phyloP scores from a whole-genome alignment of 768 basidiomycete genomes.

The Tricholoma furcatifolium region DNA sequence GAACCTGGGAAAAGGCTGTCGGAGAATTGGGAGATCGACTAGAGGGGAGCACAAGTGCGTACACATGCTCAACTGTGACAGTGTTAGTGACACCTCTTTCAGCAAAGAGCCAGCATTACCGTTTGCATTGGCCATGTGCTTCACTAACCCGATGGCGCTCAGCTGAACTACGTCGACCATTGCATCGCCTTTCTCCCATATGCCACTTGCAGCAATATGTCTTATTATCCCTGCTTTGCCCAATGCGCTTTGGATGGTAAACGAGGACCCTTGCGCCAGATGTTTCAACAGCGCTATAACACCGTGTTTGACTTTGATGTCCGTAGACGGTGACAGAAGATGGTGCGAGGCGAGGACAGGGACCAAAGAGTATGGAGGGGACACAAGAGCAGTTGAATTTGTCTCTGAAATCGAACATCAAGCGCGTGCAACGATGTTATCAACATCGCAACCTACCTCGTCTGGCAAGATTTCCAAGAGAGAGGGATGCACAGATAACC shows the following conservation, averaged over 20 bases:
- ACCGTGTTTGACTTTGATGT: constrained; percentile 88
- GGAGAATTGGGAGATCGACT: constrained; percentile 25
- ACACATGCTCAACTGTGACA: constrained; percentile 41
- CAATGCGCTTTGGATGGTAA: constrained; percentile 51
- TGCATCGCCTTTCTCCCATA: constrained; percentile 74
- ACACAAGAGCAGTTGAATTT: constrained; percentile 59
- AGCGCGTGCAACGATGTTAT: neutral
- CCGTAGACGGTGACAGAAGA: constrained; percentile 53
- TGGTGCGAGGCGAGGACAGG: constrained; percentile 54
- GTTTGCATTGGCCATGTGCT: constrained; percentile 80
- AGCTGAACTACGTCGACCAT: constrained; percentile 87
- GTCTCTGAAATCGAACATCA: constrained; percentile 41
- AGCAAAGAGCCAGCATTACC: constrained; percentile 41
- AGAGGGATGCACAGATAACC: constrained; percentile 78
- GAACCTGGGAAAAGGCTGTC: constrained; percentile 64
- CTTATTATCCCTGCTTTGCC: constrained; percentile 63
- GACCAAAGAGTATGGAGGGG: constrained; percentile 64
- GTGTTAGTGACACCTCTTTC: neutral
- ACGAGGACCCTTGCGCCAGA: constrained; percentile 70
- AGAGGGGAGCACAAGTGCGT: constrained; percentile 51
- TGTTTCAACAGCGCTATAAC: constrained; percentile 86
- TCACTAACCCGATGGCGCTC: constrained; percentile 82
- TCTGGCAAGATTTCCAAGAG: constrained; percentile 78
- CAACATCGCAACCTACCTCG: constrained; percentile 49
- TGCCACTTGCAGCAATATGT: constrained; percentile 55